phyloP scores from a whole-genome alignment of 352 stramenopile species.

The Bremia lactucae region DNA sequence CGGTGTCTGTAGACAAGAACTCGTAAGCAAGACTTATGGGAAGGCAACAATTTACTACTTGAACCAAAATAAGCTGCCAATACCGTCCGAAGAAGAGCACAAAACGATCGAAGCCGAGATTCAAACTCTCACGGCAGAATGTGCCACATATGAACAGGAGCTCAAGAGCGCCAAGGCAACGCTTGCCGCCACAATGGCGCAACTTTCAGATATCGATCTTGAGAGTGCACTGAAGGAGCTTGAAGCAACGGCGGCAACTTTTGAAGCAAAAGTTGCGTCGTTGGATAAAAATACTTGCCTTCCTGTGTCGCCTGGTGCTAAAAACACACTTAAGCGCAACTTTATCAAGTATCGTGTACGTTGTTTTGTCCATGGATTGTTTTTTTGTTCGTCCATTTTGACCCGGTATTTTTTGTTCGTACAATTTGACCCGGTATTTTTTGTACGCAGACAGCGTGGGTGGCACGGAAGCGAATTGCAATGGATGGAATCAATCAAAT shows the following conservation, averaged over 20 bases:
- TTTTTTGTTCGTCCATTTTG: too few species aligned
- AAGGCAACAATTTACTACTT: constrained; percentile 81
- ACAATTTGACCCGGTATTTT: constrained; percentile 13
- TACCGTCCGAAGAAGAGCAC: constrained; percentile 39
- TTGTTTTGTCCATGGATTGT: too few species aligned
- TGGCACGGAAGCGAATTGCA: constrained; percentile 63
- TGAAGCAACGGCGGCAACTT: constrained; percentile 24
- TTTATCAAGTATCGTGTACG: constrained; percentile 55
- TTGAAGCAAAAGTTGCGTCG: constrained; percentile 39
- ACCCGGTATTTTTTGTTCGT: constrained; percentile 2
- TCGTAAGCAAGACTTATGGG: constrained; percentile 64
- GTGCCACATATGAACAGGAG: constrained; percentile 36
- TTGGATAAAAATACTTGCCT: constrained; percentile 30
- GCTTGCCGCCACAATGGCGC: constrained; percentile 35
- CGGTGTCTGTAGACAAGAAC: constrained; percentile 53
- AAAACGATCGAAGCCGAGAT: constrained; percentile 43
- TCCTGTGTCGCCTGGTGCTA: constrained; percentile 45
- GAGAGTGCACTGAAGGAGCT: constrained; percentile 35
- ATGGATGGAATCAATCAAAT: constrained; percentile 74
- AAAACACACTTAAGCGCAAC: constrained; percentile 51
- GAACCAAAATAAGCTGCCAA: constrained; percentile 58
- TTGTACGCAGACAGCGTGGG: constrained; percentile 44
- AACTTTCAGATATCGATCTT: constrained; percentile 61
- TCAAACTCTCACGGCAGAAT: constrained; percentile 34
- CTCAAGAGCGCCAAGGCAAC: constrained; percentile 38